These are phyloP conservation scores for Abrus pulchellus DNA, from an alignment of 306 rosid genomes.

Conservation along the genomic window DNA sequence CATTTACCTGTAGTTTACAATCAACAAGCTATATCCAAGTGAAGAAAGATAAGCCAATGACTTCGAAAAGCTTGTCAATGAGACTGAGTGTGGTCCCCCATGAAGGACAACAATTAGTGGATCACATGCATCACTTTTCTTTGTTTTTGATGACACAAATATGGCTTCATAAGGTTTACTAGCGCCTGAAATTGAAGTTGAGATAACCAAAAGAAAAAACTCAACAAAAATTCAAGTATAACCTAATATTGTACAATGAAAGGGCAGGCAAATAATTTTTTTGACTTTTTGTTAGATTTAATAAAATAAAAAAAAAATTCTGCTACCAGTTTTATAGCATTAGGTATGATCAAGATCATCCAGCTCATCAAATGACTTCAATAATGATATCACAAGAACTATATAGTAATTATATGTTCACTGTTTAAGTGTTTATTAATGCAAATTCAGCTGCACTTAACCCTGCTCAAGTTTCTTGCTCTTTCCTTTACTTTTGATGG, in stretches of 20 bases:
- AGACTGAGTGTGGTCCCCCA: constrained; percentile 86
- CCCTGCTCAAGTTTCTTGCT: background rate
- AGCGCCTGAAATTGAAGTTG: constrained; percentile 74
- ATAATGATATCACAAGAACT: background rate
- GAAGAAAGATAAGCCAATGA: constrained; percentile 82
- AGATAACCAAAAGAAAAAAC: background rate
- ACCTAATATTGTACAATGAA: constrained; percentile 18
- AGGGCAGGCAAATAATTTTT: constrained; percentile 9
- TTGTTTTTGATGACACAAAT: constrained; percentile 74
- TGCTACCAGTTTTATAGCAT: constrained; percentile 13
- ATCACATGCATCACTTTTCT: constrained; percentile 62
- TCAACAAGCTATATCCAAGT: constrained; percentile 78
- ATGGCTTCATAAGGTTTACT: constrained; percentile 81
- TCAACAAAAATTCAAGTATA: constrained; percentile 19
- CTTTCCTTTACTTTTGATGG: constrained; percentile 21
- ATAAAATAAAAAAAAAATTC: background rate
- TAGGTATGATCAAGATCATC: constrained; percentile 20
- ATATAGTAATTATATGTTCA: constrained; percentile 1
- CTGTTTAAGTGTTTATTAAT: background rate
- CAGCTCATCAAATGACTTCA: constrained; percentile 22
- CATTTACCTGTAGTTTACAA: constrained; percentile 87
- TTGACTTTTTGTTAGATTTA: background rate
- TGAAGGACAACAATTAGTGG: constrained; percentile 87
- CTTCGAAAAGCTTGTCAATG: constrained; percentile 80
- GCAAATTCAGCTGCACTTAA: constrained; percentile 6